Conservation (phyloP, 2,329 filamentous ascomycete genomes). For the Myriosclerotinia duriaeana region DNA sequence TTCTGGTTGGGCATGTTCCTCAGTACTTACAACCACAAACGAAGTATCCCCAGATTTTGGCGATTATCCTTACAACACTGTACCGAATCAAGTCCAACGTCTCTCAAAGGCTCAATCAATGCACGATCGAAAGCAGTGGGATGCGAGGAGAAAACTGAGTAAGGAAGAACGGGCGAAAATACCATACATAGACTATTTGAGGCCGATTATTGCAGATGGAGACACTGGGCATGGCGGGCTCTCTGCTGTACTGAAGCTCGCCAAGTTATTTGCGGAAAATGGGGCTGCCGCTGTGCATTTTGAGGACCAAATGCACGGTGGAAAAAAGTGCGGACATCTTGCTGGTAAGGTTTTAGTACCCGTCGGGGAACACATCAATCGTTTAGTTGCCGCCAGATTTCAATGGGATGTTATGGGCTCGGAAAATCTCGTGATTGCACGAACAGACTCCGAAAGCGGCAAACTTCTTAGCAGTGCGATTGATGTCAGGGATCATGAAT, state of each 20-base stretch:
- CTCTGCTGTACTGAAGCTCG: slow-evolving; percentile 89
- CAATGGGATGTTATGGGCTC: slow-evolving; percentile 98
- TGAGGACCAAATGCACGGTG: slow-evolving; percentile 95
- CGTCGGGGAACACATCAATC: slow-evolving; percentile 92
- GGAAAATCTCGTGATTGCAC: slow-evolving; percentile 91
- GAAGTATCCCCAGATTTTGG: slow-evolving; percentile 97
- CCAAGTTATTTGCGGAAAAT: slow-evolving; percentile 96
- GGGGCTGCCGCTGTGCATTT: slow-evolving; percentile 96
- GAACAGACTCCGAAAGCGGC: slow-evolving; percentile 93
- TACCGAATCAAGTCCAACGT: slow-evolving; percentile 95
- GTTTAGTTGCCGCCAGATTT: slow-evolving; percentile 85
- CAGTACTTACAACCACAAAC: slow-evolving; percentile 87
- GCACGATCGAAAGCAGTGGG: slow-evolving; percentile 96
- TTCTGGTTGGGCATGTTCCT: slow-evolving; percentile 96
- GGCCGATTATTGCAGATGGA: slow-evolving; percentile 93
- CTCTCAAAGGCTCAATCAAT: slow-evolving; percentile 95
- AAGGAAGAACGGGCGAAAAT: slow-evolving; percentile 69
- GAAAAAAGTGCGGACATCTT: slow-evolving; percentile 97
- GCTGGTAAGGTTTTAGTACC: slow-evolving; percentile 96
- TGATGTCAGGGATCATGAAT: slow-evolving; percentile 94
- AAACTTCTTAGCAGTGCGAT: slow-evolving; percentile 87
- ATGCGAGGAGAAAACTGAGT: slow-evolving; percentile 74
- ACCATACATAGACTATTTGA: slow-evolving; percentile 87
- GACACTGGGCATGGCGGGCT: slow-evolving; percentile 95
- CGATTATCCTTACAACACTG: slow-evolving; percentile 98